Conservation (phyloP, 75 land plant species). For the Pinus tabuliformis region DNA sequence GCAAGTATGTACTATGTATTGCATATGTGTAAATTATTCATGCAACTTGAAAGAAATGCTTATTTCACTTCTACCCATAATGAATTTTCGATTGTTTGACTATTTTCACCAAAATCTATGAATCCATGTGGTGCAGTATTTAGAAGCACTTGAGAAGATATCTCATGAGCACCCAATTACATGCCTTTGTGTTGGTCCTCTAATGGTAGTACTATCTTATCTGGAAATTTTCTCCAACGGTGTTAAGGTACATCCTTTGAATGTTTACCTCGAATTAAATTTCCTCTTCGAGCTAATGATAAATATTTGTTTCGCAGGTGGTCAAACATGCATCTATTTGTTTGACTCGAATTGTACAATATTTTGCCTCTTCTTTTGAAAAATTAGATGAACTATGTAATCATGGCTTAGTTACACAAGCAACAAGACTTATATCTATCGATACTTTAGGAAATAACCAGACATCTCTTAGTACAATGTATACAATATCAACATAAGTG, state of each 20-base stretch:
- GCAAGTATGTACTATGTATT: slow-evolving; percentile 39
- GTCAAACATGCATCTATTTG: slow-evolving; percentile 44
- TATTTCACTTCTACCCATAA: background rate
- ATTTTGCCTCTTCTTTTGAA: slow-evolving; percentile 38
- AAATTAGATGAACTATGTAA: slow-evolving; percentile 62
- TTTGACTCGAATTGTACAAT: slow-evolving; percentile 50
- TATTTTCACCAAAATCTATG: background rate
- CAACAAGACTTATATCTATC: slow-evolving; percentile 33
- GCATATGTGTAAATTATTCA: background rate
- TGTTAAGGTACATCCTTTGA: slow-evolving; percentile 42
- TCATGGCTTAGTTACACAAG: slow-evolving; percentile 51
- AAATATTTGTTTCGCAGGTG: slow-evolving; percentile 10
- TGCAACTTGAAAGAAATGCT: background rate
- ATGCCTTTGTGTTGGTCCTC: slow-evolving; percentile 60
- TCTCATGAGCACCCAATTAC: slow-evolving; percentile 60
- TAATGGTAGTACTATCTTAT: slow-evolving; percentile 56
- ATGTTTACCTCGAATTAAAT: background rate
- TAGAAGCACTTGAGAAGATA: slow-evolving; percentile 81
- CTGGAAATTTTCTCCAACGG: slow-evolving; percentile 71
- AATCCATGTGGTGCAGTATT: slow-evolving; percentile 31
- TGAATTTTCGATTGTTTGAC: background rate
- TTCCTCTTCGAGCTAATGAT: background rate
- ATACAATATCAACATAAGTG: slow-evolving; percentile 25
- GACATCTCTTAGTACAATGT: slow-evolving; percentile 31
- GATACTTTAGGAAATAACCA: slow-evolving; percentile 20